Evolutionary conservation across 2,329 filamentous ascomycete genomes (phyloP), one percentile per base, ranked within the genome.

Genomic region (Pseudopithomyces maydicus): DNA sequence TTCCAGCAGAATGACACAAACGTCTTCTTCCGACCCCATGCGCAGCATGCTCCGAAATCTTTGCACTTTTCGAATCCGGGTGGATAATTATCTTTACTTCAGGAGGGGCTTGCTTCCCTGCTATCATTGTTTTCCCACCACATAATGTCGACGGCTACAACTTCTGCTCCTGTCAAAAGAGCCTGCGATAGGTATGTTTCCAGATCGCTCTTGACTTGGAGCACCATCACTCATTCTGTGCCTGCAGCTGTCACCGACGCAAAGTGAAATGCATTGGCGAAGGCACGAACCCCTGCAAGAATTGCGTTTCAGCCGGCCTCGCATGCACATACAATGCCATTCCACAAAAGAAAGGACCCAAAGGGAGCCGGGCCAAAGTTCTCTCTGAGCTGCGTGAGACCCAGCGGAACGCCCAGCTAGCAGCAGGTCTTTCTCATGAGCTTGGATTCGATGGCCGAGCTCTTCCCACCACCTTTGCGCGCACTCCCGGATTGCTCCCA

Each of bases 261-360:
- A 82, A 82, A 66, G 79, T 82, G 56, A 81, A 81, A 62, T 82
- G 80, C 66, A 80, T 82, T 54, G 79, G 78, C 51, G 79, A 82
- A 65, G 78, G 78, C 56, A 77, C 77, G 32, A 75, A 76, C 53
- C 83, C 85, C 4, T 88, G 85, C 76, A 84, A 85, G 72, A 86
- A 87, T 67, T 88, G 85, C 71, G 74, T 80, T 52, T 82, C 82
- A 55, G 84, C 85, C 29, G 81, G 83, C 22, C 79, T 88, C 58
- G 80, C 77, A n/a, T 88, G 85, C 76, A 88, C 85, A 62, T 85
- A 86, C 70, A 86, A 88, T 65, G 84, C 86, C 65, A 82, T 88
- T 42, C 85, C 85, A 14, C 84, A 85, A 71, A 87, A 87, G 73
- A 84, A 87, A 63, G 85, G 85, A 2, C 85, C 85, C 12, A 88